These are phyloP conservation scores for Kwoniella europaea DNA, from an alignment of 768 basidiomycete species.

Conservation along the genomic window DNA sequence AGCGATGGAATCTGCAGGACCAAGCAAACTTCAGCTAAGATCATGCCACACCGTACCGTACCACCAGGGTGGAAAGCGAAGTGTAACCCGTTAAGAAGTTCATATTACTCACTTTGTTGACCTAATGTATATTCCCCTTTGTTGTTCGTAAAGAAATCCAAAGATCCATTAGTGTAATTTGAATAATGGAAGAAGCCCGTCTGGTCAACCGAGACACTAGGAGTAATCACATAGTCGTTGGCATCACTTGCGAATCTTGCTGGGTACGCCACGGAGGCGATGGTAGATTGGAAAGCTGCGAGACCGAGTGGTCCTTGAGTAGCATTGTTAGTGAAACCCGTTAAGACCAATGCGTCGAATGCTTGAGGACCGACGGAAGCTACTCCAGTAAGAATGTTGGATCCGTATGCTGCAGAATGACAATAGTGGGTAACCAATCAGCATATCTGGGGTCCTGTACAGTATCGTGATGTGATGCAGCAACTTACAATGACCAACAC, in stretches of 20 bases:
- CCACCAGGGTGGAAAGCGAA: neutral
- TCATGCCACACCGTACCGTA: neutral
- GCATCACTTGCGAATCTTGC: constrained; percentile 29
- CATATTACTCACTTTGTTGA: constrained; percentile 27
- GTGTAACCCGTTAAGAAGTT: neutral
- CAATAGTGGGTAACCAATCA: too few species aligned
- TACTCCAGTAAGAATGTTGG: constrained; percentile 23
- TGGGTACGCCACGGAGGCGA: constrained; percentile 42
- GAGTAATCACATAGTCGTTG: constrained; percentile 42
- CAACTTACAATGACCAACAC: constrained; percentile 37
- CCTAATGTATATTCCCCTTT: constrained; percentile 49
- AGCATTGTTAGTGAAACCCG: constrained; percentile 41
- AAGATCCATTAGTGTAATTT: constrained; percentile 39
- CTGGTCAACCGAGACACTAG: constrained; percentile 33
- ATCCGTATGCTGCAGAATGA: constrained; percentile 21
- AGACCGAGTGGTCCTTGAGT: constrained; percentile 41
- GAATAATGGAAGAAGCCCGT: constrained; percentile 46
- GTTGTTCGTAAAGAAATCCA: constrained; percentile 35
- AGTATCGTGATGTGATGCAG: neutral
- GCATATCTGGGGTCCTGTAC: too few species aligned
- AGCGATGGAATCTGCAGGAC: constrained; percentile 30
- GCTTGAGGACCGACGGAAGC: constrained; percentile 24
- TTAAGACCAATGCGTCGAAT: constrained; percentile 36
- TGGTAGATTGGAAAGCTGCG: constrained; percentile 31
- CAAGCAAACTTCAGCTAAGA: neutral